Evolutionary conservation across 1,284 basidiomycete species (phyloP).

Genomic region (Tremellales sp.): DNA sequence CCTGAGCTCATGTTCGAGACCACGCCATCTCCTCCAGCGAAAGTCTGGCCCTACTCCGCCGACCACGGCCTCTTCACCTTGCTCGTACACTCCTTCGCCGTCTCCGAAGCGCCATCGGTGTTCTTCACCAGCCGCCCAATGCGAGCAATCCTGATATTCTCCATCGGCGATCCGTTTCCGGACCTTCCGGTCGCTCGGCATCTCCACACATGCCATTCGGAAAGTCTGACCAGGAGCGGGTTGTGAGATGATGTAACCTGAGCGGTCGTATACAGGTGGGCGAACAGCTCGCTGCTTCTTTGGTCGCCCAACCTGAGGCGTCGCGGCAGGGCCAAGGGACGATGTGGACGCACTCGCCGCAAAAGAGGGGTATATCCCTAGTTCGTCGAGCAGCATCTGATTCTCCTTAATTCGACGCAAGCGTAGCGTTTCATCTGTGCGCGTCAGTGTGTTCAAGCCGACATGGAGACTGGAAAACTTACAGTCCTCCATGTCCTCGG

Average conservation of each 20-base stretch:
- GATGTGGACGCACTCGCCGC: slow-evolving; percentile 1
- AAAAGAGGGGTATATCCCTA: slow-evolving; percentile 12
- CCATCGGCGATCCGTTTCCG: slow-evolving; percentile 24
- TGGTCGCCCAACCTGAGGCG: slow-evolving; percentile 1
- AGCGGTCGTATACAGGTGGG: slow-evolving; percentile 20
- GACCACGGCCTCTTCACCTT: slow-evolving; percentile 14
- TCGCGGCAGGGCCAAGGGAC: neutral
- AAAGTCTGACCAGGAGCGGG: slow-evolving; percentile 27
- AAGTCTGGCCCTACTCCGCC: slow-evolving; percentile 29
- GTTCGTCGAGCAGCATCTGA: slow-evolving; percentile 14
- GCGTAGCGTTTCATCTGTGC: slow-evolving; percentile 22
- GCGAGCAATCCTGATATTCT: slow-evolving; percentile 26
- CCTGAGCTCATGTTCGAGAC: slow-evolving; percentile 16
- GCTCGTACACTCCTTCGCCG: slow-evolving; percentile 6
- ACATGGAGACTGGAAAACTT: slow-evolving; percentile 5
- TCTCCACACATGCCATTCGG: slow-evolving; percentile 34
- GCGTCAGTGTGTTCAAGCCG: slow-evolving; percentile 1
- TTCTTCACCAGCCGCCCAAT: slow-evolving; percentile 26
- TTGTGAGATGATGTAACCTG: slow-evolving; percentile 27
- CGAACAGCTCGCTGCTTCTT: neutral
- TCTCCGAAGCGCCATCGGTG: slow-evolving; percentile 35
- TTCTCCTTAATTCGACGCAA: slow-evolving; percentile 25
- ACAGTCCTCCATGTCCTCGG: slow-evolving; percentile 13
- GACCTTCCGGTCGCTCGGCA: slow-evolving; percentile 22
- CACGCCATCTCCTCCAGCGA: slow-evolving; percentile 27